phyloP scores from a whole-genome alignment of 257 asterid genomes.

The Nemophila menziesii region DNA sequence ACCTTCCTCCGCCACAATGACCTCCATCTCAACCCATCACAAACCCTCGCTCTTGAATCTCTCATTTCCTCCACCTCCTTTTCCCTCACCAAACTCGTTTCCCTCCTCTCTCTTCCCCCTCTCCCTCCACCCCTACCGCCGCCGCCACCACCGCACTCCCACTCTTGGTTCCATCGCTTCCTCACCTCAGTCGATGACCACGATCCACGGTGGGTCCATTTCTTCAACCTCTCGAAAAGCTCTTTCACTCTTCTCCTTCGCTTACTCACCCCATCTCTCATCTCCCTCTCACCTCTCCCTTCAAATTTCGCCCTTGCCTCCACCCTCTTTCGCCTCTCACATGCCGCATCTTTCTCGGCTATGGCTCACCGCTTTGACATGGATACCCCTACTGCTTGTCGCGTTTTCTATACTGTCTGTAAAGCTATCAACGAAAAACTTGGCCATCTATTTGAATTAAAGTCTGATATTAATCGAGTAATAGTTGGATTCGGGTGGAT shows the following conservation, averaged over 20 bases:
- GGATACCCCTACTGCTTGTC: constrained; percentile 49
- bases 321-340: constrained; percentile 58
- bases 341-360: constrained; percentile 53
- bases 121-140: constrained; percentile 19
- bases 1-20: constrained; percentile 67
- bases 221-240: constrained; percentile 52
- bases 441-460: constrained; percentile 72
- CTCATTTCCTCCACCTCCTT: constrained; percentile 59
- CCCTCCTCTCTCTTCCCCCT: constrained; percentile 36
- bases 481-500: constrained; percentile 88
- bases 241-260: constrained; percentile 78
- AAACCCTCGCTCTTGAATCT: constrained; percentile 60
- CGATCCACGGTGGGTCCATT: constrained; percentile 63
- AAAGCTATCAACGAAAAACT: constrained; percentile 63
- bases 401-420: constrained; percentile 61
- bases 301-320: constrained; percentile 59
- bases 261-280: constrained; percentile 52
- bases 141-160: constrained; percentile 20
- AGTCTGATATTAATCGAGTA: constrained; percentile 52
- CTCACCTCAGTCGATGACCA: constrained; percentile 33
- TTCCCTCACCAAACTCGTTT: constrained; percentile 41
- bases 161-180: constrained; percentile 52
- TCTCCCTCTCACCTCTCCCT: constrained; percentile 43
- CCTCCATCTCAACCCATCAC: constrained; percentile 63
- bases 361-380: constrained; percentile 51